Evolutionary conservation across 257 asterid species (phyloP).

Genomic region (Solanum okadae): DNA sequence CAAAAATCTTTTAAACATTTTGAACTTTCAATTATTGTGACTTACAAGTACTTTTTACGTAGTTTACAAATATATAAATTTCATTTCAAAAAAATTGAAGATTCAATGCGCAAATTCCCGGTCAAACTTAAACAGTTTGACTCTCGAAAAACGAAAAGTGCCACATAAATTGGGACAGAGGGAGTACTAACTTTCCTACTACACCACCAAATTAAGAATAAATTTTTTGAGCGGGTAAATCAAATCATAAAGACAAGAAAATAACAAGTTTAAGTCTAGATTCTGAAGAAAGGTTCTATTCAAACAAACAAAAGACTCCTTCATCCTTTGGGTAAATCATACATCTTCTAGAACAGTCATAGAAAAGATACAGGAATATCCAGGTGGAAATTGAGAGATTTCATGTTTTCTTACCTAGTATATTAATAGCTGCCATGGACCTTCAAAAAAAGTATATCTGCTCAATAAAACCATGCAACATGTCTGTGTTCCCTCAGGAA

Average conservation of each 20-base stretch:
- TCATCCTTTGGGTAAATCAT: background rate
- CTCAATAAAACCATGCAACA: background rate
- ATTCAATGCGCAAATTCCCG: too few relatives aligned
- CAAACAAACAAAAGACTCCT: background rate
- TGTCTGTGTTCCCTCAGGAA: background rate
- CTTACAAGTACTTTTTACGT: too few relatives aligned
- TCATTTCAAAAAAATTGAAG: too few relatives aligned
- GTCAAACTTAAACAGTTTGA: too few relatives aligned
- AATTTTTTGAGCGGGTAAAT: background rate
- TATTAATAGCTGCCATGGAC: background rate
- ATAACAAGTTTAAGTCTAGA: background rate
- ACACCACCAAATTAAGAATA: background rate
- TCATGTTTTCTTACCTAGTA: background rate
- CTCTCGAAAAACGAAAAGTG: too few relatives aligned
- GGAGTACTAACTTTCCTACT: background rate
- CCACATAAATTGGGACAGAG: too few relatives aligned
- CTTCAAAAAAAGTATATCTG: background rate
- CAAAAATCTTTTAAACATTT: too few relatives aligned
- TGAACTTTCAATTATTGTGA: too few relatives aligned
- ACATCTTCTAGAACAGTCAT: background rate
- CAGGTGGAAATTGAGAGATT: background rate
- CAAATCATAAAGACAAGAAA: background rate
- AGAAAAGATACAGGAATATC: background rate
- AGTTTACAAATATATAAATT: too few relatives aligned
- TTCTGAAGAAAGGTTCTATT: background rate